These are phyloP conservation scores for Blakeslea trispora DNA, from an alignment of 371 early-diverging fungal species.

Conservation along the genomic window DNA sequence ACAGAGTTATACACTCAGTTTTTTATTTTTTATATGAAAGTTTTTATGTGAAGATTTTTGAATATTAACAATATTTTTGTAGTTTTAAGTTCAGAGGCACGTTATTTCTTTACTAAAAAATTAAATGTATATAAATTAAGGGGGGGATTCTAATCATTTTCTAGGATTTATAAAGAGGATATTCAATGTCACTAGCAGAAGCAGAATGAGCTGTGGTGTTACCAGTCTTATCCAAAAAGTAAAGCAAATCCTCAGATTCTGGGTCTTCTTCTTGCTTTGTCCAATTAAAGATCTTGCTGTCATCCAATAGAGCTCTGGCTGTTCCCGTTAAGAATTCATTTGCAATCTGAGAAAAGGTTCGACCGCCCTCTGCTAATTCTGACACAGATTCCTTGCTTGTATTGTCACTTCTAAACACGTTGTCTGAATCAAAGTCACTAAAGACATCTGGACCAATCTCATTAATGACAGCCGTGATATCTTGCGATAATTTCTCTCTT, in stretches of 20 bases:
- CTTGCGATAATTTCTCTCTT: constrained; percentile 74
- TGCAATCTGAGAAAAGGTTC: constrained; percentile 42
- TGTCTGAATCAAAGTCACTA: constrained; percentile 70
- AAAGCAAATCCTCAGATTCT: constrained; percentile 22
- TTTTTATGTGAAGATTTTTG: too few species aligned
- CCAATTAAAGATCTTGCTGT: constrained; percentile 64
- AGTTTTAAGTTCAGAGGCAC: too few species aligned
- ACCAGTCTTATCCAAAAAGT: constrained; percentile 22
- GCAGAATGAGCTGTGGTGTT: constrained; percentile 10
- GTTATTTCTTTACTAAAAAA: too few species aligned
- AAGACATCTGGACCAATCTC: constrained; percentile 88
- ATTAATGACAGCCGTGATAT: constrained; percentile 79
- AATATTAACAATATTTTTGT: too few species aligned
- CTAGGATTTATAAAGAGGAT: too few species aligned
- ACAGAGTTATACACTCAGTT: too few species aligned
- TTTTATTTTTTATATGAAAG: too few species aligned
- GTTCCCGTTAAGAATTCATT: constrained; percentile 38
- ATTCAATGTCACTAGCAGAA: constrained; percentile 26
- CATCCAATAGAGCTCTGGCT: constrained; percentile 56
- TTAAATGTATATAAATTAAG: too few species aligned
- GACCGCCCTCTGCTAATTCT: constrained; percentile 38
- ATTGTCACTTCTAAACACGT: constrained; percentile 32
- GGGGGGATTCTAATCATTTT: too few species aligned
- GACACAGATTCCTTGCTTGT: constrained; percentile 32
- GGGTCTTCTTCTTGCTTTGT: constrained; percentile 27